Conservation (phyloP, 257 asterid genomes). For the Petrea volubilis region DNA sequence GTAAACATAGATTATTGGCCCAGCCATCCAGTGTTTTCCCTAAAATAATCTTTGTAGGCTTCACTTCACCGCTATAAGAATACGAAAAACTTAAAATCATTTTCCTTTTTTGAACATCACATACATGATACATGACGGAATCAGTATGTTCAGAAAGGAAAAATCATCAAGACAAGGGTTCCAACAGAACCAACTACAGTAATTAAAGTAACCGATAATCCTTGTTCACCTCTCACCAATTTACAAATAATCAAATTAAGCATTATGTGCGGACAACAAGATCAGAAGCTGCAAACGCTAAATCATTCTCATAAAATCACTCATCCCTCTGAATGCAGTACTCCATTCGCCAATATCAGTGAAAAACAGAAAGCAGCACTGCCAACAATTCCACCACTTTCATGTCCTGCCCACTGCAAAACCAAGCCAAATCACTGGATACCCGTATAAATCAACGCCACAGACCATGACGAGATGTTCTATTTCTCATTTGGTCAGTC, state of each 20-base stretch:
- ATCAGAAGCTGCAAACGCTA: conserved; percentile 22
- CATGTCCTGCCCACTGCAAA: conserved; percentile 29
- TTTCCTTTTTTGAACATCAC: conserved; percentile 8
- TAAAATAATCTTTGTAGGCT: neutral
- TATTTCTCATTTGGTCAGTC: neutral
- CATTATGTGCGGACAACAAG: neutral
- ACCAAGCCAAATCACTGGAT: neutral
- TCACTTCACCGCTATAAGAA: neutral
- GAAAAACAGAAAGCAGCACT: neutral
- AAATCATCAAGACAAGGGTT: neutral
- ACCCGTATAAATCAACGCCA: neutral
- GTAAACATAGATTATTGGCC: too few relatives aligned
- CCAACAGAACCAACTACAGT: neutral
- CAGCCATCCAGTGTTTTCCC: neutral
- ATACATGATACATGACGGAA: neutral
- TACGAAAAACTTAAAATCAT: neutral
- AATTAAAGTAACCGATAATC: neutral
- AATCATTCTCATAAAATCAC: conserved; percentile 17
- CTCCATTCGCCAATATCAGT: neutral
- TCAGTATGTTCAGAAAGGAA: conserved; percentile 12
- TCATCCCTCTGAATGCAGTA: too few relatives aligned
- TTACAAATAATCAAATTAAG: neutral
- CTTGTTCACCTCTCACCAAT: conserved; percentile 9
- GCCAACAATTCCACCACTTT: conserved; percentile 18
- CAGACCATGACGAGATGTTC: neutral